These are phyloP conservation scores for Pyrenochaeta sp. DNA, from an alignment of 2,329 filamentous ascomycete species.

Conservation along the genomic window DNA sequence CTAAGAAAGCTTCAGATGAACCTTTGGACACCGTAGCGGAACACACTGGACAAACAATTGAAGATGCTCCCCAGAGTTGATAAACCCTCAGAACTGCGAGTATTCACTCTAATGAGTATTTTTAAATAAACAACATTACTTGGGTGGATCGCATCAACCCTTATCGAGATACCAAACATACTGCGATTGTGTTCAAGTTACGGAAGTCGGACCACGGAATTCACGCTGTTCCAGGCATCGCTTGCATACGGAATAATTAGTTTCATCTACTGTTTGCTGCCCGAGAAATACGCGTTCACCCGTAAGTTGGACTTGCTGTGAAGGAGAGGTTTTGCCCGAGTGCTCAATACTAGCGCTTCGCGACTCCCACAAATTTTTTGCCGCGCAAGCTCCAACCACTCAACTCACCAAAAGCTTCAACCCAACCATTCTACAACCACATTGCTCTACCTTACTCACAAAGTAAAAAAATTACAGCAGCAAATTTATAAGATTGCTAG, in stretches of 20 bases:
- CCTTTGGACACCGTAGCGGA: constrained; percentile 3
- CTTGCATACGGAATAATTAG: no score
- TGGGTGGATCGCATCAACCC: no score
- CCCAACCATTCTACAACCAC: background rate
- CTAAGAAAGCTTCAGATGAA: constrained; percentile 35
- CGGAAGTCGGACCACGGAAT: no score
- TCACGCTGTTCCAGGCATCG: background rate
- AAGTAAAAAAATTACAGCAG: background rate
- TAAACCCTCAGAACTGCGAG: background rate
- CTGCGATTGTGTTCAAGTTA: no score
- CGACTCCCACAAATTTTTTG: background rate
- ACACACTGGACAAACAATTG: background rate
- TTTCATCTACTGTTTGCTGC: background rate
- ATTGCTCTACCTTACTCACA: background rate
- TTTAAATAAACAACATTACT: background rate
- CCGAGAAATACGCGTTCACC: background rate
- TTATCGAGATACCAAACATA: no score
- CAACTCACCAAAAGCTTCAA: background rate
- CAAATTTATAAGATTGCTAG: background rate
- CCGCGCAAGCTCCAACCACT: background rate
- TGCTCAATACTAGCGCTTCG: background rate
- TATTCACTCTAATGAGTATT: background rate
- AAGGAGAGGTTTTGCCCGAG: background rate
- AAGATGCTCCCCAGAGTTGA: background rate
- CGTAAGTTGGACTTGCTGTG: background rate